Conservation (phyloP, 768 basidiomycete species). For the Lentinula edodes region DNA sequence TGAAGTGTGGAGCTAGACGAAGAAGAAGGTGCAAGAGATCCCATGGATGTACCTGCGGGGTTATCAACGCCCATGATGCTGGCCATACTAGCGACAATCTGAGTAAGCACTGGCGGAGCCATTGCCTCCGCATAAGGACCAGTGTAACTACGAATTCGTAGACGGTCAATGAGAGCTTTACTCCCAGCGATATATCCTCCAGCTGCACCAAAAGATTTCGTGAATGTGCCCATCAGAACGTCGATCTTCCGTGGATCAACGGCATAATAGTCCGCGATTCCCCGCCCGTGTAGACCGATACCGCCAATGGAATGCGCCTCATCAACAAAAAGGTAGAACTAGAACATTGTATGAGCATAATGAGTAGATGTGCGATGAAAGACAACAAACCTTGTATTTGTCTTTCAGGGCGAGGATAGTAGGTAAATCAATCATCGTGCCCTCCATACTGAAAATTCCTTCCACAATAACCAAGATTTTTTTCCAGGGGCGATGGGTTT, state of each 20-base stretch:
- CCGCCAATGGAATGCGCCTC: slow-evolving; percentile 98
- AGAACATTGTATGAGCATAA: neutral
- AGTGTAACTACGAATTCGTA: slow-evolving; percentile 78
- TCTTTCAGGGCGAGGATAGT: slow-evolving; percentile 79
- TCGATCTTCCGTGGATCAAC: slow-evolving; percentile 79
- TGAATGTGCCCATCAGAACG: slow-evolving; percentile 98
- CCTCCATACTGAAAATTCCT: slow-evolving; percentile 98
- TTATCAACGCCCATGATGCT: slow-evolving; percentile 87
- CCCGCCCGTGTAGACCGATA: slow-evolving; percentile 89
- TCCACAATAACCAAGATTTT: slow-evolving; percentile 95
- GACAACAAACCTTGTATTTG: slow-evolving; percentile 78
- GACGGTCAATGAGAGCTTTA: slow-evolving; percentile 71
- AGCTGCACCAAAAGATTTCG: slow-evolving; percentile 89
- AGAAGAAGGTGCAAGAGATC: neutral
- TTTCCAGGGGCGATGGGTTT: slow-evolving; percentile 99
- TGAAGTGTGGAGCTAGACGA: slow-evolving; percentile 12
- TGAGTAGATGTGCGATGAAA: neutral
- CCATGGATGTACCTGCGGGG: slow-evolving; percentile 25
- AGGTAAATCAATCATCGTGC: slow-evolving; percentile 84
- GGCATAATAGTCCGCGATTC: slow-evolving; percentile 91
- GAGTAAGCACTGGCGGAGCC: slow-evolving; percentile 88
- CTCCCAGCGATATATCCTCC: slow-evolving; percentile 92
- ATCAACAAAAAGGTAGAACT: slow-evolving; percentile 96
- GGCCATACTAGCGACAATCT: slow-evolving; percentile 88
- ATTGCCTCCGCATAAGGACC: slow-evolving; percentile 87